Evolutionary conservation across 106 monocot genomes (phyloP).

Genomic region (Dendrobium chrysotoxum): DNA sequence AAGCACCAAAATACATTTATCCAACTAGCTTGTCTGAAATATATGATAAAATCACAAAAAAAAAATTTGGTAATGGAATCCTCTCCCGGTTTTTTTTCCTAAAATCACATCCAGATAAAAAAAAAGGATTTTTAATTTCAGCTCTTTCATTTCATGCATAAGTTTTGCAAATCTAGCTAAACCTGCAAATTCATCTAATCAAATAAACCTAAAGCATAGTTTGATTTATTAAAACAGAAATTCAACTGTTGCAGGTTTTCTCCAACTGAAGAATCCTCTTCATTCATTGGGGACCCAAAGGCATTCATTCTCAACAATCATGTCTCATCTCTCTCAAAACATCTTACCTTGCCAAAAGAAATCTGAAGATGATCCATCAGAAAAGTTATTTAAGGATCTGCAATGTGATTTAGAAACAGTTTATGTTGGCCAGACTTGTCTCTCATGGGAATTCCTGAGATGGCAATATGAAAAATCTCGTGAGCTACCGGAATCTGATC

Average conservation of each 20-base stretch:
- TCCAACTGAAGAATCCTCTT: conserved; percentile 49
- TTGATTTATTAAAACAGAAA: background rate
- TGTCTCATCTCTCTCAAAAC: conserved; percentile 47
- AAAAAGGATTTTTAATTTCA: too few species aligned
- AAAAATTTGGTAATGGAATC: background rate
- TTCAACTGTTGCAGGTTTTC: conserved; percentile 34
- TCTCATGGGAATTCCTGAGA: conserved; percentile 84
- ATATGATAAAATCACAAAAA: background rate
- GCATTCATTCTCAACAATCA: conserved; percentile 26
- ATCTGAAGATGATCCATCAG: conserved; percentile 26
- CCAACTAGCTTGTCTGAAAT: background rate
- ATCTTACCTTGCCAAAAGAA: conserved; percentile 31
- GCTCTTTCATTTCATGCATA: too few species aligned
- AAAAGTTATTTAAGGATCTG: conserved; percentile 59
- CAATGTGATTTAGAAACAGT: conserved; percentile 57
- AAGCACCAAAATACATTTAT: background rate
- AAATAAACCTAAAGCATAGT: background rate
- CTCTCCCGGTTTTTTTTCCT: too few species aligned
- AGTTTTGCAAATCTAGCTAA: too few species aligned
- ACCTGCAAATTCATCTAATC: background rate
- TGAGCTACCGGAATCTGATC: conserved; percentile 43
- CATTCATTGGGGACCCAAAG: conserved; percentile 33
- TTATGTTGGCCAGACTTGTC: conserved; percentile 77
- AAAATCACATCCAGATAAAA: too few species aligned
- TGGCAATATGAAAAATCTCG: conserved; percentile 77